Percentiles rank a stretch among this genome's conserved stretches.
phyloP scores from a whole-genome alignment of 192 early-diverging fungal species.

The Helicostylum pulchrum region DNA sequence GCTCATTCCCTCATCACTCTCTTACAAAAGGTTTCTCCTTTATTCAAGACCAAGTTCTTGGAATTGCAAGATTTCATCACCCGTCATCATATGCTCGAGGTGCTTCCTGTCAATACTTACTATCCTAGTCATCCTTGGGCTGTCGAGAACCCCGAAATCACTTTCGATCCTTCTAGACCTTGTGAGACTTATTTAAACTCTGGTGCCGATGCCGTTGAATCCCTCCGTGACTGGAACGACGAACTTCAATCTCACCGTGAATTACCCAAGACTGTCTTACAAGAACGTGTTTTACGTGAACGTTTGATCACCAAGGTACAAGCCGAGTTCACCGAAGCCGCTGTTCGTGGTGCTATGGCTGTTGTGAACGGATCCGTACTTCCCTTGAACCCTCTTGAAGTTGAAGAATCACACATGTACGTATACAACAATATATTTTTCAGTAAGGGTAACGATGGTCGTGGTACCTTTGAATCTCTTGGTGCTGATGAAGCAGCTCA shows the following conservation, averaged over 20 bases:
- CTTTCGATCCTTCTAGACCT: conserved; percentile 61
- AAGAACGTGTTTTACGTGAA: conserved; percentile 85
- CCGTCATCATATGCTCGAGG: conserved; percentile 72
- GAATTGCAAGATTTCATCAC: conserved; percentile 63
- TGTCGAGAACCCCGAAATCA: conserved; percentile 54
- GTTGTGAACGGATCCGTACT: conserved; percentile 78
- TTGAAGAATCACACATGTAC: conserved; percentile 79
- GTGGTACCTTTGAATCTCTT: conserved; percentile 75
- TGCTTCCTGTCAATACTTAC: conserved; percentile 65
- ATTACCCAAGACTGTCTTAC: conserved; percentile 68
- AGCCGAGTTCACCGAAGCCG: conserved; percentile 91
- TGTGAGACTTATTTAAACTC: conserved; percentile 61
- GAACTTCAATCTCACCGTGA: conserved; percentile 88
- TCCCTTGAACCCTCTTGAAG: conserved; percentile 74
- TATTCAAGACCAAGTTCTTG: conserved; percentile 67
- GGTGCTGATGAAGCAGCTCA: conserved; percentile 90
- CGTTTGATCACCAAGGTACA: conserved; percentile 79
- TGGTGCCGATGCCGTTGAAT: conserved; percentile 59
- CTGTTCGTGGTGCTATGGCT: conserved; percentile 76
- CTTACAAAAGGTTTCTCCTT: conserved; percentile 61
- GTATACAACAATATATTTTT: conserved; percentile 97
- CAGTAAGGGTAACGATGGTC: conserved; percentile 83
- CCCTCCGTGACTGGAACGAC: conserved; percentile 95
- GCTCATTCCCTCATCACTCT: conserved; percentile 68
- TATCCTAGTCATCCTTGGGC: conserved; percentile 81